Base-by-base conservation (phyloP, 345 rosid species). In the Rhizophora mangle region DNA sequence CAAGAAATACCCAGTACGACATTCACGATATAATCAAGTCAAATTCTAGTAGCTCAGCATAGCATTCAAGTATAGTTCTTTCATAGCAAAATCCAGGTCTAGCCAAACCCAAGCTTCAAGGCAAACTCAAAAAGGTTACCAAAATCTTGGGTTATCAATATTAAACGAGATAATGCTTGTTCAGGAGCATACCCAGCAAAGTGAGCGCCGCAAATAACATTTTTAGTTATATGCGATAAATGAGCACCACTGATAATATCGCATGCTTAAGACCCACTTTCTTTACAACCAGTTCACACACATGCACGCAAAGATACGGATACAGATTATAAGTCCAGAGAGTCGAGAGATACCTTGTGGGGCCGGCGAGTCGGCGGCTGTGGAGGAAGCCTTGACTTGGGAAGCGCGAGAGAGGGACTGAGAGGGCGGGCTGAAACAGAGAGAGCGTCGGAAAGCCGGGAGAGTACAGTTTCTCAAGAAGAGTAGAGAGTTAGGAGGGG, bases 311-410 rank as follows among this genome's bases (percentile, higher is more conserved):
- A 56, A 27, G 60, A 24, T 56, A 56, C 11, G 29, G 16, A 56
- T 10, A 56, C 30, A 2, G 26, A 56, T 56, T 21, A 56, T 24
- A 56, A 18, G 18, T 9, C 11, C 30, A 49, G 10, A 62, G 8
- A 60, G 8, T 34, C 60, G 47, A 58, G 63, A 58, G 67, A 58
- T 55, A 87, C 93, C 90, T 69, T 84, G 69, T 29, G 87, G 53
- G 29, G 89, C 69, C 2, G 88, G 47, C 0, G 83, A 11, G 49
- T 11, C 49, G 49, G 18, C 49, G 49, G 49, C 49, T 5, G 18
- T 74, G 69, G 96, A 82, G 63, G 93, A 84, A 79, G 91, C 91
- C 79, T 79, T 79, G 84, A 86, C 78, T 26, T 86, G 88, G 72
- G 86, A 83, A 64, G 85, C 76, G 51, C 85, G 71, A 62, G 83